Evolutionary conservation across 1,284 basidiomycete genomes (phyloP), one percentile per base, ranked within the genome.

Genomic region (Bondarzewia mesenterica): DNA sequence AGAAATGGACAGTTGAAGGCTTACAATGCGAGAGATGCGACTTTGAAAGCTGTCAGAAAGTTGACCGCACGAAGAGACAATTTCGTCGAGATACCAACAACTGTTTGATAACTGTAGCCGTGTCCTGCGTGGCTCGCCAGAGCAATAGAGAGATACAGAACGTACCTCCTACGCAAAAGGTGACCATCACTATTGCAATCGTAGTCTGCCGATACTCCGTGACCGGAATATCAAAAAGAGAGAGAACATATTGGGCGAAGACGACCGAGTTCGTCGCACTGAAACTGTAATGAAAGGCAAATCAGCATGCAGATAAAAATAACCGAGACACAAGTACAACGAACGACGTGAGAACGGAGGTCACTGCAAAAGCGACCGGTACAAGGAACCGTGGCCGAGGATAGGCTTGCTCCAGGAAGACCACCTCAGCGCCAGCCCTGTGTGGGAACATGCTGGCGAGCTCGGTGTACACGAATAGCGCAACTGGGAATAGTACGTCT

Each of bases 371-470:
- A 4, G 63, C 57, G 27, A 67, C 68, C 1, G 72, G 69, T 18
- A 74, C 57, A 29, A 64, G 49, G 43, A 56, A 62, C 21, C 48
- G 50, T 1, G 64, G 55, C 43, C 62, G 60, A 5, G 67, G 69
- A 54, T 72, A 74, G 6, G 72, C 71, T 60, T 72, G 68, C 46
- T 73, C 70, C 16, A 73, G 60, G 47, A 70, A 74, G 4, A 71
- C 69, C 7, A 73, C 73, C 47, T 74, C 69, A 7, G 70, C 72
- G 5, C 73, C 73, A 7, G 73, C 72, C 23, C 73, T 65, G 47
- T 69, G 63, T n/a, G 72, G 73, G 52, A 74, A 74, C 50, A 58
- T 55, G 50, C 57, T 58, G 2, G 56, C 58, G 3, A 63, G 52
- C 47, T 66, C 64, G 7, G 52, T 53, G 45, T 58, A 64, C 14